Percentiles rank a stretch among this genome's conserved stretches.
Evolutionary conservation across 1,284 basidiomycete genomes (phyloP).

Genomic region (Xerocomus minutiporus): DNA sequence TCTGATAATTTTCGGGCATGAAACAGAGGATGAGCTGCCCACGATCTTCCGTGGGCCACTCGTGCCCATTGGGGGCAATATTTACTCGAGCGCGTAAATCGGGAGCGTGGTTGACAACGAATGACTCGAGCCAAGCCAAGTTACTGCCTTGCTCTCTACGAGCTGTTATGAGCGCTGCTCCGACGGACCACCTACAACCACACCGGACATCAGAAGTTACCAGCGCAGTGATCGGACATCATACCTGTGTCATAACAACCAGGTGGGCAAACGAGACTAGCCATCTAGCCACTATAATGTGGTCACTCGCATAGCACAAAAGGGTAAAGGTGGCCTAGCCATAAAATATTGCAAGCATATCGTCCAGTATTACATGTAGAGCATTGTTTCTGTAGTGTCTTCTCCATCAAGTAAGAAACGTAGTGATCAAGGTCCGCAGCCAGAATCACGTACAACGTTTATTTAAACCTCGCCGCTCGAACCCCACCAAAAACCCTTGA

Average conservation of each 20-base stretch:
- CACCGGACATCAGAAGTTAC: neutral
- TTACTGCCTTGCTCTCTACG: neutral
- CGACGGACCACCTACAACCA: neutral
- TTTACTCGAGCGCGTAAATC: no score
- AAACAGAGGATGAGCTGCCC: neutral
- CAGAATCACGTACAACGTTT: constrained; percentile 14
- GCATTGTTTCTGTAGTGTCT: neutral
- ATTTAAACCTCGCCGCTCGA: constrained; percentile 15
- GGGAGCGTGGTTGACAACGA: no score
- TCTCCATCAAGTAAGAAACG: constrained; percentile 1
- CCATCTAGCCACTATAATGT: neutral
- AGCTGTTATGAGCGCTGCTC: neutral
- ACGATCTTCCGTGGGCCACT: no score
- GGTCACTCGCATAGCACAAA: neutral
- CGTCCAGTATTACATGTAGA: constrained; percentile 8
- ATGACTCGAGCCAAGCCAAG: no score
- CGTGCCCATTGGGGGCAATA: no score
- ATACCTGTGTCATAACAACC: neutral
- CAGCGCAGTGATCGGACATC: neutral
- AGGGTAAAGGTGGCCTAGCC: neutral
- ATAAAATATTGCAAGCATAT: constrained; percentile 1
- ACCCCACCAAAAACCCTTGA: constrained; percentile 25
- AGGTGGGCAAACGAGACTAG: neutral
- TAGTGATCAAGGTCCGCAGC: neutral
- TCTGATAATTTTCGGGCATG: neutral